Base-by-base conservation (phyloP, 345 rosid species). In the Murraya koenigii region DNA sequence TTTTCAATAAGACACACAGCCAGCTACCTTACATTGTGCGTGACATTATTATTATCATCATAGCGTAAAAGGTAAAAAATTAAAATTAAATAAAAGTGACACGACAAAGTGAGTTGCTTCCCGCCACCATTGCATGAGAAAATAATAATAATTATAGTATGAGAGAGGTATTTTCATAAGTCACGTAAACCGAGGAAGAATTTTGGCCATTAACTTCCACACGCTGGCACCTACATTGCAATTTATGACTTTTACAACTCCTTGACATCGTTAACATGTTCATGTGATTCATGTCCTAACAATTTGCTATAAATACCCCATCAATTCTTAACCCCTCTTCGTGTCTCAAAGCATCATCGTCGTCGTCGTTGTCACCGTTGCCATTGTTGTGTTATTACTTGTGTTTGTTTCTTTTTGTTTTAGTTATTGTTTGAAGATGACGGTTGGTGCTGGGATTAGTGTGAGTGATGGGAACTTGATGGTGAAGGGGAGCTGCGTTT, bases 401-500 rank as follows among this genome's bases (percentile, higher is more conserved):
- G 35, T 66, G 26, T 33, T 47, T 54, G 32, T 9, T 39, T 38
- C 26, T 1, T 8, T 63, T 28, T 55, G 75, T 8, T 25, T 76
- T 69, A 20, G 39, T 10, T 54, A 62, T 4, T 59, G 25, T 54
- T 26, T 32, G 25, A 79, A 66, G 35, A 90, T 90, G 91, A 88
- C 90, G 28, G 84, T 88, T 15, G 91, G 91, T 3, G 85, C 89
- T n/a, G 93, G 90, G 30, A 84, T 90, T 3, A 68, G 72, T 30
- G 85, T 86, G 79, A 80, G 80, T n/a, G 87, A 86, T 67, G 86
- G 90, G 66, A 84, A 75, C 60, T 80, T 90, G 82, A 63, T 78
- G 86, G 91, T 87, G 71, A 81, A 80, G 66, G 92, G 90, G 66
- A 80, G 78, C 72, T 58, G 67, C 64, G 74, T 89, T 14, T 77